phyloP scores from a whole-genome alignment of 495 filamentous ascomycete species.

The Endocarpon pusillum region DNA sequence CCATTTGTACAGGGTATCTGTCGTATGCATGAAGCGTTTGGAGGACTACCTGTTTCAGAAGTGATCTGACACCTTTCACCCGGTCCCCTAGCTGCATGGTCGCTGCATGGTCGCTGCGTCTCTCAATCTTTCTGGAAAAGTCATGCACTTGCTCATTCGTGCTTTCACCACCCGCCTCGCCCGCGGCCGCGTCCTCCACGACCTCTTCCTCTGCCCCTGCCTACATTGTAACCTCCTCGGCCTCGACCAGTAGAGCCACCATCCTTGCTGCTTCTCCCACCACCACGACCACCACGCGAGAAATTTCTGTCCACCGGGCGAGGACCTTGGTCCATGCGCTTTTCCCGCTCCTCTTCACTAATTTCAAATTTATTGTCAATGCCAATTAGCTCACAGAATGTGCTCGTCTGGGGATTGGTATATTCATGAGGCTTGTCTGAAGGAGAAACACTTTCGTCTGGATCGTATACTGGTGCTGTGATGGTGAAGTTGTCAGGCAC shows the following conservation, averaged over 20 bases:
- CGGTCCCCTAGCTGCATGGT: too few relatives aligned
- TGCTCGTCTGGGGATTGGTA: conserved; percentile 60
- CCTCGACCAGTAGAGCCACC: conserved; percentile 14
- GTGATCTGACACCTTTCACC: too few relatives aligned
- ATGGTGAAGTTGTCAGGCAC: conserved; percentile 60
- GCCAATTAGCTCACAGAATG: conserved; percentile 60
- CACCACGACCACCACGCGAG: conserved; percentile 16
- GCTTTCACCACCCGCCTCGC: conserved; percentile 12
- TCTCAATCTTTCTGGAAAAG: too few relatives aligned
- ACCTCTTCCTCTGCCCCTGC: conserved; percentile 18
- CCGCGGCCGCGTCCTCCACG: conserved; percentile 18
- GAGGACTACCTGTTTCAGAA: too few relatives aligned
- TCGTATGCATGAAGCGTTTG: too few relatives aligned
- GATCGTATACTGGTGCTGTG: conserved; percentile 58
- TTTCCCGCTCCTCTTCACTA: conserved; percentile 46
- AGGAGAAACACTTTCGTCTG: conserved; percentile 18
- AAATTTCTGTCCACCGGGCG: conserved; percentile 13
- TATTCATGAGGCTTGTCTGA: conserved; percentile 50
- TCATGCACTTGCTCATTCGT: too few relatives aligned
- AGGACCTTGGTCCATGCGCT: conserved; percentile 24
- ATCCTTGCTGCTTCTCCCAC: conserved; percentile 10
- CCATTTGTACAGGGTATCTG: too few relatives aligned
- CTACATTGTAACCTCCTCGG: conserved; percentile 7
- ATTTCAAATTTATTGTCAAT: conserved; percentile 64
- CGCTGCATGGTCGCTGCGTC: too few relatives aligned